These are phyloP conservation scores for Flaveria linearis DNA, from an alignment of 129 eudicot species.

Conservation along the genomic window DNA sequence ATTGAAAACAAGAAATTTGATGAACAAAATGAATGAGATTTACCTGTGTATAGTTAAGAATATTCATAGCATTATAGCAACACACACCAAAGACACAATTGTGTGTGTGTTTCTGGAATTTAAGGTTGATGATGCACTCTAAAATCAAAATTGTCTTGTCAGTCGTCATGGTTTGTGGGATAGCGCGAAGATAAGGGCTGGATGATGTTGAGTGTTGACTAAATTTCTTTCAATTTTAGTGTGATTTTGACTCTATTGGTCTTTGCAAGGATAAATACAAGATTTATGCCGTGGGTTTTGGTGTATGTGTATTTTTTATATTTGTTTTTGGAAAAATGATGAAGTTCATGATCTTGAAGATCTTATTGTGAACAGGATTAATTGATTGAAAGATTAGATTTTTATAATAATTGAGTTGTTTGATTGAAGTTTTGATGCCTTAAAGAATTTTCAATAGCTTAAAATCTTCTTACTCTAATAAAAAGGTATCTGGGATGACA, in stretches of 20 bases:
- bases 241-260: neutral
- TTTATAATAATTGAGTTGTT: neutral
- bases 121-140: slow-evolving; percentile 2
- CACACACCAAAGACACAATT: neutral
- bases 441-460: no score
- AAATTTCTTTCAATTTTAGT: neutral
- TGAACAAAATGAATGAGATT: neutral
- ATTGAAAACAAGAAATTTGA: neutral
- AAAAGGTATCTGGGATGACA: no score
- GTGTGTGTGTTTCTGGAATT: slow-evolving; percentile 3
- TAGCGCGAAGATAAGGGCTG: neutral
- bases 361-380: slow-evolving; percentile 1
- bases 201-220: slow-evolving; percentile 24
- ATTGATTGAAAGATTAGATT: neutral
- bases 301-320: neutral
- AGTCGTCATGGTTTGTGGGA: neutral
- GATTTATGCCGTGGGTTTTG: neutral
- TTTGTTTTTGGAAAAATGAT: neutral
- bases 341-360: neutral
- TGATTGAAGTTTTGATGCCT: neutral
- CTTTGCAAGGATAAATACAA: neutral
- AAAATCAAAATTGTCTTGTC: no score
- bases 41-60: slow-evolving; percentile 20
- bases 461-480: no score
- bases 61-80: slow-evolving; percentile 4